A percentile compares a stretch with the other conserved stretches of the same genome.
Evolutionary conservation across 129 eudicot species (phyloP).

Genomic region (Pulicaria dysenterica): DNA sequence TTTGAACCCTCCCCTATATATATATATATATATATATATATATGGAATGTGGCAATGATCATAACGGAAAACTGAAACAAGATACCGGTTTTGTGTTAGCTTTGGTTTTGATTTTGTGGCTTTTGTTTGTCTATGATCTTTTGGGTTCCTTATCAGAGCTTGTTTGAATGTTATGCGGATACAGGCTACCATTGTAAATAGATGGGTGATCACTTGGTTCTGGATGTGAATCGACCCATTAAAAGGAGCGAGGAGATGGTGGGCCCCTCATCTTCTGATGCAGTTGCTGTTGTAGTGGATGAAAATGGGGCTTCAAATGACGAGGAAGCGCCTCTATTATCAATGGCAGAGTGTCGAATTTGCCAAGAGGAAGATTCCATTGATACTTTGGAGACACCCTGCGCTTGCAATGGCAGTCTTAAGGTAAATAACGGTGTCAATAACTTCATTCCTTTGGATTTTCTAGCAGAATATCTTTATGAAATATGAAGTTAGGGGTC

Average conservation of each 20-base stretch:
- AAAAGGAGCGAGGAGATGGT: conserved; percentile 43
- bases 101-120: not conserved
- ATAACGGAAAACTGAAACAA: conserved; percentile 8
- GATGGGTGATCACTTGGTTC: conserved; percentile 76
- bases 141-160: not conserved
- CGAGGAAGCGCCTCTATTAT: conserved; percentile 76
- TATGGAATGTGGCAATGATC: not conserved
- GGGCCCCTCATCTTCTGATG: conserved; percentile 48
- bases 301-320: conserved; percentile 46
- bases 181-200: conserved; percentile 38
- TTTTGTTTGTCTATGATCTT: not conserved
- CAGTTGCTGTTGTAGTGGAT: conserved; percentile 33
- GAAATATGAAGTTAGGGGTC: too few relatives aligned
- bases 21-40: too few relatives aligned
- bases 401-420: conserved; percentile 47
- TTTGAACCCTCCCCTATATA: too few relatives aligned
- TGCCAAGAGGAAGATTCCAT: conserved; percentile 48
- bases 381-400: conserved; percentile 42
- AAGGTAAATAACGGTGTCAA: conserved; percentile 21
- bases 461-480: too few relatives aligned
- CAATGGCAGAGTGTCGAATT: conserved; percentile 44
- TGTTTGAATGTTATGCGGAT: not conserved
- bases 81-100: not conserved
- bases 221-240: conserved; percentile 62
- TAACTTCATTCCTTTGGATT: not conserved